Conservation (phyloP, 768 basidiomycete species). For the Melanogaster broomeanus region DNA sequence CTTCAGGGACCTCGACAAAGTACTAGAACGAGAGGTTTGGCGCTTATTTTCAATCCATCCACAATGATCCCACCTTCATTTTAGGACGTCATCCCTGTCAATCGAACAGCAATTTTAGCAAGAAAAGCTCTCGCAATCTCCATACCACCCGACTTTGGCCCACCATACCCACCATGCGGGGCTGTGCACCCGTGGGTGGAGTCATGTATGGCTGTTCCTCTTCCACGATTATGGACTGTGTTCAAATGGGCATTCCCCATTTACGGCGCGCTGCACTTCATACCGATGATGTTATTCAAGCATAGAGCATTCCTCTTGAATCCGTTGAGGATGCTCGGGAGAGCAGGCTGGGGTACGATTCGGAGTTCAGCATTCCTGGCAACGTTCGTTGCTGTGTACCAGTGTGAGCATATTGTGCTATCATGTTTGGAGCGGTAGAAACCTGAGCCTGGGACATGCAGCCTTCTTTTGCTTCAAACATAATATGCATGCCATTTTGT, state of each 20-base stretch:
- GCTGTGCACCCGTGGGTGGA: slow-evolving; percentile 77
- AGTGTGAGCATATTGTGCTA: slow-evolving; percentile 50
- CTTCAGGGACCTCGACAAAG: slow-evolving; percentile 52
- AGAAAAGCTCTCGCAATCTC: slow-evolving; percentile 40
- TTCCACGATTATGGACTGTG: slow-evolving; percentile 71
- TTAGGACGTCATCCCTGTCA: slow-evolving; percentile 57
- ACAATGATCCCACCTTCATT: background rate
- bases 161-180: slow-evolving; percentile 59
- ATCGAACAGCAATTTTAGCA: slow-evolving; percentile 48
- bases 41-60: background rate
- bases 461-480: slow-evolving; percentile 70
- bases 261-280: slow-evolving; percentile 88
- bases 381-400: slow-evolving; percentile 78
- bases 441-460: slow-evolving; percentile 21
- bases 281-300: slow-evolving; percentile 85
- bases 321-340: slow-evolving; percentile 65
- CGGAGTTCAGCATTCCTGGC: slow-evolving; percentile 89
- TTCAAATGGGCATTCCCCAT: slow-evolving; percentile 82
- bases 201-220: slow-evolving; percentile 47
- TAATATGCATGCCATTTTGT: slow-evolving; percentile 52
- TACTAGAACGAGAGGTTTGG: slow-evolving; percentile 51
- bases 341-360: slow-evolving; percentile 68
- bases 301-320: slow-evolving; percentile 62
- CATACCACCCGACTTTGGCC: slow-evolving; percentile 45
- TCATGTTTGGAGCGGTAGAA: background rate